A percentile compares a stretch with the other conserved stretches of the same genome.
Conservation (phyloP, 495 filamentous ascomycete genomes). For the Aspergillus egyptiacus region DNA sequence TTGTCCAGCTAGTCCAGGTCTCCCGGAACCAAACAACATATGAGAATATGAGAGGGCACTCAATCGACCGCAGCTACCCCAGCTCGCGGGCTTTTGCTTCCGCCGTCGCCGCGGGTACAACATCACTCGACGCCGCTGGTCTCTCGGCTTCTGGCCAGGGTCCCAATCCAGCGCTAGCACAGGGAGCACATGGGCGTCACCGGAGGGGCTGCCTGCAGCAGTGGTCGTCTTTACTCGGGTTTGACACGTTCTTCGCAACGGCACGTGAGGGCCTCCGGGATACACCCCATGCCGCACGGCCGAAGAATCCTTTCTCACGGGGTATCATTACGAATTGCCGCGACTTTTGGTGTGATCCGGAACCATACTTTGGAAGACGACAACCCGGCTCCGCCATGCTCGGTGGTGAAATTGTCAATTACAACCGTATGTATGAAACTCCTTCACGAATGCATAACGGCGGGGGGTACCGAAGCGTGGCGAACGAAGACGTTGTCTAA, state of each 20-base stretch:
- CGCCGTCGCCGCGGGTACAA: conserved; percentile 68
- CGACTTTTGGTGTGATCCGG: conserved; percentile 92
- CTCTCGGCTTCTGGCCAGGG: conserved; percentile 52
- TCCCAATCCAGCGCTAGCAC: conserved; percentile 38
- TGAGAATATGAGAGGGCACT: conserved; percentile 81
- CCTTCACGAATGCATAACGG: conserved; percentile 58
- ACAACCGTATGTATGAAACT: conserved; percentile 81
- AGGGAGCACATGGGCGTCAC: conserved; percentile 36
- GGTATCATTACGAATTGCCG: conserved; percentile 82
- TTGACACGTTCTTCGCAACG: conserved; percentile 86
- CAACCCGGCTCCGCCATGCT: conserved; percentile 69
- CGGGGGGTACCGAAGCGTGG: conserved; percentile 37
- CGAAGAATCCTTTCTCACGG: conserved; percentile 75
- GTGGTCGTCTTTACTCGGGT: conserved; percentile 77
- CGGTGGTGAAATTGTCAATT: conserved; percentile 75
- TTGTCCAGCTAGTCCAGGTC: conserved; percentile 87
- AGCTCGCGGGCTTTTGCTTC: conserved; percentile 65
- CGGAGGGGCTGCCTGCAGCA: conserved; percentile 61
- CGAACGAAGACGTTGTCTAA: conserved; percentile 23
- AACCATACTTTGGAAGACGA: conserved; percentile 70
- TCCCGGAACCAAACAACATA: conserved; percentile 89
- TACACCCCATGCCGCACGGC: conserved; percentile 41
- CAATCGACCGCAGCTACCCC: conserved; percentile 44
- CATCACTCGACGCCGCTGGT: conserved; percentile 61
- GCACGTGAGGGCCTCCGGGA: conserved; percentile 61